phyloP scores from a whole-genome alignment of 2,329 filamentous ascomycete species.

The Colletotrichum tofieldiae region DNA sequence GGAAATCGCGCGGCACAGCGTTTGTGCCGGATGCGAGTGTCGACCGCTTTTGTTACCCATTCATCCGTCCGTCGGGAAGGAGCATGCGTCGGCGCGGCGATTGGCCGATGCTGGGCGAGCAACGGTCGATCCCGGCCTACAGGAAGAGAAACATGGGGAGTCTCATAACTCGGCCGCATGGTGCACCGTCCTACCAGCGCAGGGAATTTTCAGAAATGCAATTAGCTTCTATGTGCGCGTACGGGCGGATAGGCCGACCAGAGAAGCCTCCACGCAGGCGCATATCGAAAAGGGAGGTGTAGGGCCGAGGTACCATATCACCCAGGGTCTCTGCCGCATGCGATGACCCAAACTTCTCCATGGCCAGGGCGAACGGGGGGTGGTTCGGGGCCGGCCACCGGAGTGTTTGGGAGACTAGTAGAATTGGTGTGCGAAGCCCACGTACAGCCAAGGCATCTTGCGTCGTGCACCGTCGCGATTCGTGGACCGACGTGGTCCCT shows the following conservation, averaged over 20 bases:
- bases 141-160: conserved; percentile 24
- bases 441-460: conserved; percentile 15
- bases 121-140: not conserved
- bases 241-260: conserved; percentile 18
- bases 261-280: conserved; percentile 15
- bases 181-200: conserved; percentile 8
- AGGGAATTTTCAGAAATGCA: conserved; percentile 13
- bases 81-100: conserved; percentile 33
- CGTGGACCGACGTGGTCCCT: conserved; percentile 31
- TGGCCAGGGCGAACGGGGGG: not conserved
- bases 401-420: conserved; percentile 10
- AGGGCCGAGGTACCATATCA: conserved; percentile 14
- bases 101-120: conserved; percentile 17
- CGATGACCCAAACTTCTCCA: not conserved
- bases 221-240: conserved; percentile 19
- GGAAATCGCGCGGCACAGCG: conserved; percentile 13
- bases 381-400: conserved; percentile 9
- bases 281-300: conserved; percentile 23
- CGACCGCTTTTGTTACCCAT: not conserved
- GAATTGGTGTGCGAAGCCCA: not conserved
- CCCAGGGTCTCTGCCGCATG: not conserved
- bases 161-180: conserved; percentile 29
- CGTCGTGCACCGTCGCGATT: conserved; percentile 32
- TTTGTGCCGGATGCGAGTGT: conserved; percentile 9
- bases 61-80: conserved; percentile 11